Percentiles rank a stretch among this genome's conserved stretches.
These are phyloP conservation scores for Fusarium vanettenii DNA, from an alignment of 2,329 filamentous ascomycete species.

Conservation along the genomic window DNA sequence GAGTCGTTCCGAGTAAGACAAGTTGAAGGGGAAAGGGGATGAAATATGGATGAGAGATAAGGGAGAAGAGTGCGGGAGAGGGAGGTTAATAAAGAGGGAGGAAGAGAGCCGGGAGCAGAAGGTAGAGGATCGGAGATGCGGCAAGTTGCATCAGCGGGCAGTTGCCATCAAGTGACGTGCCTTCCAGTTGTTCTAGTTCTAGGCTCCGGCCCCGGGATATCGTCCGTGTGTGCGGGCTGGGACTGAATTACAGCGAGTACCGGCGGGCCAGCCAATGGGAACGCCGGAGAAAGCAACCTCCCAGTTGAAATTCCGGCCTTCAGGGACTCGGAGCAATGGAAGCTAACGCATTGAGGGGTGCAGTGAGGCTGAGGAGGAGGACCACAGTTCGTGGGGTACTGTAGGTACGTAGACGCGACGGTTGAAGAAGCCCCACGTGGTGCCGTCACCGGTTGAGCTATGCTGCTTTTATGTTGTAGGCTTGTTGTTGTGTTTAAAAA, in stretches of 20 bases:
- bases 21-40: background rate
- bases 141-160: slow-evolving; percentile 29
- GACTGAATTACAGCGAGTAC: background rate
- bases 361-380: slow-evolving; percentile 15
- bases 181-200: slow-evolving; percentile 12
- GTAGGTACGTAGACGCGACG: slow-evolving; percentile 15
- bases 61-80: slow-evolving; percentile 3
- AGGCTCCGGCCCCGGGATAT: background rate
- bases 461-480: background rate
- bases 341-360: slow-evolving; percentile 23
- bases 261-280: slow-evolving; percentile 19
- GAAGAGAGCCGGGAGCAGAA: background rate
- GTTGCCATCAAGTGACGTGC: slow-evolving; percentile 39
- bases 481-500: background rate
- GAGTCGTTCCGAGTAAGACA: background rate
- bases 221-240: background rate
- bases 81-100: slow-evolving; percentile 8
- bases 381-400: slow-evolving; percentile 2
- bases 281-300: slow-evolving; percentile 1
- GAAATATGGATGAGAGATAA: slow-evolving; percentile 1
- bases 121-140: slow-evolving; percentile 33
- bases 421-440: slow-evolving; percentile 15
- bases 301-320: background rate
- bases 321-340: slow-evolving; percentile 41
- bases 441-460: background rate